phyloP scores from a whole-genome alignment of 2,329 filamentous ascomycete genomes.

The Penicillium crustosum region DNA sequence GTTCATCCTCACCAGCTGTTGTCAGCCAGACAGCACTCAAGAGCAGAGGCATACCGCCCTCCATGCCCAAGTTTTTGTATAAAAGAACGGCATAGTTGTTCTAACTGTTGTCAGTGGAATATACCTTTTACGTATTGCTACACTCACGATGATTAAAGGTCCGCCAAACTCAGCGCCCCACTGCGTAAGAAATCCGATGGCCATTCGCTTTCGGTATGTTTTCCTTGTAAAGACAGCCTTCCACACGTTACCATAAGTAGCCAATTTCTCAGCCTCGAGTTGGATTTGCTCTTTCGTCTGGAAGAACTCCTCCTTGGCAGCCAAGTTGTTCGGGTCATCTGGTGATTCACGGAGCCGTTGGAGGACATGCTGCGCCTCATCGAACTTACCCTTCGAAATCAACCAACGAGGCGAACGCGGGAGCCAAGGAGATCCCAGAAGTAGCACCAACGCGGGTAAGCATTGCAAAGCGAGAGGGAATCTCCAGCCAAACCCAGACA shows the following conservation, averaged over 20 bases:
- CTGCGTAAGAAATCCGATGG: slow-evolving; percentile 54
- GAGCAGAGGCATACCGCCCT: slow-evolving; percentile 45
- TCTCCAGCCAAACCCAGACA: slow-evolving; percentile 47
- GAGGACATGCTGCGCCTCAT: slow-evolving; percentile 49
- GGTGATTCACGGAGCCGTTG: slow-evolving; percentile 40
- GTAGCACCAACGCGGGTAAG: slow-evolving; percentile 42
- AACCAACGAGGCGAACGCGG: slow-evolving; percentile 53
- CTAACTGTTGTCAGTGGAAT: slow-evolving; percentile 25
- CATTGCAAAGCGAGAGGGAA: slow-evolving; percentile 48
- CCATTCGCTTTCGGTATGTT: slow-evolving; percentile 53
- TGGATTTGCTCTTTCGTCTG: slow-evolving; percentile 50
- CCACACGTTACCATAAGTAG: slow-evolving; percentile 45
- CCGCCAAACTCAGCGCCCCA: slow-evolving; percentile 57
- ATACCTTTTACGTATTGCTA: background rate
- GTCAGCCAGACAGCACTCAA: slow-evolving; percentile 48
- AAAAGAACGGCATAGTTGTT: slow-evolving; percentile 51
- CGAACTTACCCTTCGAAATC: slow-evolving; percentile 46
- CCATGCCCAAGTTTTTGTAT: slow-evolving; percentile 47
- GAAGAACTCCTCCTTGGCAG: slow-evolving; percentile 49
- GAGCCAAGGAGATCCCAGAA: slow-evolving; percentile 45
- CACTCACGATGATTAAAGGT: slow-evolving; percentile 51
- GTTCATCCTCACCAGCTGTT: slow-evolving; percentile 41
- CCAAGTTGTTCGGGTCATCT: slow-evolving; percentile 43
- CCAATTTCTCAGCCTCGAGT: slow-evolving; percentile 46
- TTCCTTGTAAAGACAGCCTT: slow-evolving; percentile 49